Base-by-base conservation (phyloP, 306 rosid species). In the Corylus americana region DNA sequence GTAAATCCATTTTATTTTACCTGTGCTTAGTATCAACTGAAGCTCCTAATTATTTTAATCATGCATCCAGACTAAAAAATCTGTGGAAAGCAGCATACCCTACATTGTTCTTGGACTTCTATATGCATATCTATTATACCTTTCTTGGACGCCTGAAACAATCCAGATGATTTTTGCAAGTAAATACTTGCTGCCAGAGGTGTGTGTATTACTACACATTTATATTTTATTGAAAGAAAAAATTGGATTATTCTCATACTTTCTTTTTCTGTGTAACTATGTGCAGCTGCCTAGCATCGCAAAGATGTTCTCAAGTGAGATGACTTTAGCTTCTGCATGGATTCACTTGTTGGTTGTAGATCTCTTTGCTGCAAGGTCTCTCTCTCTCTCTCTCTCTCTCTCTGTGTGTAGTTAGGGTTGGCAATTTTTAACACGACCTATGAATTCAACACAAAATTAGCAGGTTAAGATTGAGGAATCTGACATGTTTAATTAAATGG, bases 281-380 rank as follows among this genome's bases (percentile, higher is more conserved):
- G 70, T 85, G 89, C 96, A 95, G 98, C 87, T 95, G 74, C 68
- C 88, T 64, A 89, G 97, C 74, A 92, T 95, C 14, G 93, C 82
- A 54, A 95, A 85, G 85, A 91, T 95, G 98, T 95, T 95, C 85
- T 83, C 96, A 3, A 91, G 88, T 49, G 99, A 95, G 89, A 74
- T 95, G 90, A 93, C 98, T 74, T 75, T 95, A 58, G 97, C 98
- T 78, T 93, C 99, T 84, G 98, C 99, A 14, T 95, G 99, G 99
- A 95, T 92, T 85, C 99, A 92, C 83, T 89, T 91, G 82, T 76
- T 95, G 88, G 92, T 80, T 86, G 92, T 93, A 16, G 97, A 93
- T 89, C 97, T 95, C 64, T 95, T 91, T 86, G 98, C 98, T 55
- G 99, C 98, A 80, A 93, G 99, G 99, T 93, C 63, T 35, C 73